Evolutionary conservation across 116 monocot genomes (phyloP).

Genomic region (Cymodocea nodosa): DNA sequence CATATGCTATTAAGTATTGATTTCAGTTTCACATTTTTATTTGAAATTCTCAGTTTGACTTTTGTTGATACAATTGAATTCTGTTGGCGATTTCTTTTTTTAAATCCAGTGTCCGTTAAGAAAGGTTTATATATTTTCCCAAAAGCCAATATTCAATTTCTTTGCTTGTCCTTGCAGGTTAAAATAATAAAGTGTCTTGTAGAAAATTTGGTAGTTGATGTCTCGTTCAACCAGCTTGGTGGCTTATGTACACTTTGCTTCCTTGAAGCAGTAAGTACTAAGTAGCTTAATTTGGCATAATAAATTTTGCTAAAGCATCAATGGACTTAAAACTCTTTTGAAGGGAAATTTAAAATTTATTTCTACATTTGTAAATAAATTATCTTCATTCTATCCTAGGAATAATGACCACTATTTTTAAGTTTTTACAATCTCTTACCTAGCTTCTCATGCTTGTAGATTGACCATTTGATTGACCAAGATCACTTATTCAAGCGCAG

Average conservation of each 20-base stretch:
- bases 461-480: constrained; percentile 57
- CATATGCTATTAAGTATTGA: no score
- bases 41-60: no score
- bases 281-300: neutral
- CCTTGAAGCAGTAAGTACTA: constrained; percentile 68
- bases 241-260: constrained; percentile 89
- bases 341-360: no score
- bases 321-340: neutral
- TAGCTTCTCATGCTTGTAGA: constrained; percentile 25
- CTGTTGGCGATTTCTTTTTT: no score
- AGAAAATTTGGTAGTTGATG: constrained; percentile 92
- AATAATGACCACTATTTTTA: neutral
- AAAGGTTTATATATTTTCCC: neutral
- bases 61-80: no score
- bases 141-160: neutral
- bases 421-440: neutral
- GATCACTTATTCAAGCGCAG: constrained; percentile 91
- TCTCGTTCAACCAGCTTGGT: constrained; percentile 92
- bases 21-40: no score
- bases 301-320: neutral
- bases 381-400: no score
- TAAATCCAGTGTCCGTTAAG: no score
- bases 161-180: constrained; percentile 36
- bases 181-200: constrained; percentile 95
- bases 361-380: no score